These are phyloP conservation scores for Phytopythium boreale DNA, from an alignment of 352 stramenopile species.

Conservation along the genomic window DNA sequence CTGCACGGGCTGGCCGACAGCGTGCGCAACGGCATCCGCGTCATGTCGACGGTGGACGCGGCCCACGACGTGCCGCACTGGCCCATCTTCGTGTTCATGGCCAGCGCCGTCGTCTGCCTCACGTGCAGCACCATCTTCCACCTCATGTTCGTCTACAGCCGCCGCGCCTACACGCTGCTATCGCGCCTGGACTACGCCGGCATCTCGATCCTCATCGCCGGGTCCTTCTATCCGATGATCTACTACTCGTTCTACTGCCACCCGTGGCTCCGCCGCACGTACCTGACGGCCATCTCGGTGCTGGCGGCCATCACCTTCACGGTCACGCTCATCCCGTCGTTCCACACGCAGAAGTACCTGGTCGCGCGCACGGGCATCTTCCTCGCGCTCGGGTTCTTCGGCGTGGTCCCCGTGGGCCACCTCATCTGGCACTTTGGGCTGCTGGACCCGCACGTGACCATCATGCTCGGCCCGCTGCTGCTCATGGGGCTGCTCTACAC, in stretches of 20 bases:
- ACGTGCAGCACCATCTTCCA: slow-evolving; percentile 83
- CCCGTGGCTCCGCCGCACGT: slow-evolving; percentile 53
- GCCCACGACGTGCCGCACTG: slow-evolving; percentile 77
- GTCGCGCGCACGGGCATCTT: slow-evolving; percentile 75
- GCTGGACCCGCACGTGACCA: slow-evolving; percentile 79
- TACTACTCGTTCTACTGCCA: slow-evolving; percentile 91
- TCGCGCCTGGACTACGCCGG: slow-evolving; percentile 82
- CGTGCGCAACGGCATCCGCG: slow-evolving; percentile 75
- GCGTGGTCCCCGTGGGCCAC: slow-evolving; percentile 70
- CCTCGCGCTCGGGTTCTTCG: slow-evolving; percentile 79
- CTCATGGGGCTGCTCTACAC: slow-evolving; percentile 81
- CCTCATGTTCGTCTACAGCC: slow-evolving; percentile 82
- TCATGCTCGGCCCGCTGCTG: slow-evolving; percentile 78
- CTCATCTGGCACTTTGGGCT: slow-evolving; percentile 73
- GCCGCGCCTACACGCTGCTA: slow-evolving; percentile 67
- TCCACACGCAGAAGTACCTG: slow-evolving; percentile 71
- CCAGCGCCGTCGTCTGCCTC: slow-evolving; percentile 76
- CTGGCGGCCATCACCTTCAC: slow-evolving; percentile 70
- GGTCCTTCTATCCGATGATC: slow-evolving; percentile 84
- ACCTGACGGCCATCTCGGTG: slow-evolving; percentile 62
- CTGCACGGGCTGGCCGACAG: slow-evolving; percentile 70
- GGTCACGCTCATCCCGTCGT: slow-evolving; percentile 66
- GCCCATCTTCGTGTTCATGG: slow-evolving; percentile 87
- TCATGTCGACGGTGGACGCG: slow-evolving; percentile 56
- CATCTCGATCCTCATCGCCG: slow-evolving; percentile 86